Percentiles rank a stretch among this genome's conserved stretches.
Conservation (phyloP, 345 rosid genomes). For the Citropsis articulata region DNA sequence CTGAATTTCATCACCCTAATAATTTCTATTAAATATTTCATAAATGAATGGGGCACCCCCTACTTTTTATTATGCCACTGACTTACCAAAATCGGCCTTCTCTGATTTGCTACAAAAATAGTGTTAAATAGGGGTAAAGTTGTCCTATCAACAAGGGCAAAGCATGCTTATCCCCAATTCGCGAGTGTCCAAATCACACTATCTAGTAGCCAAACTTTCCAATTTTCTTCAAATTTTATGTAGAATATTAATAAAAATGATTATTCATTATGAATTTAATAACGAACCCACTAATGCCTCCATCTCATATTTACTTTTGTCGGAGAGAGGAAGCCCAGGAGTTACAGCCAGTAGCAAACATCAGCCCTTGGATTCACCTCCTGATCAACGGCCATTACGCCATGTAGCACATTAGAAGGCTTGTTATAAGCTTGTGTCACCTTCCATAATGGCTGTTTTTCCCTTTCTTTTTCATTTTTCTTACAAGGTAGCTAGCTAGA, state of each 20-base stretch:
- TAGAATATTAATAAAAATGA: conserved; percentile 6
- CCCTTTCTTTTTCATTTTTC: background rate
- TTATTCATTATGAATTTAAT: conserved; percentile 25
- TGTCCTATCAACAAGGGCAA: background rate
- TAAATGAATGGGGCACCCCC: background rate
- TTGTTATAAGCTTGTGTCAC: conserved; percentile 30
- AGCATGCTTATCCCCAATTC: background rate
- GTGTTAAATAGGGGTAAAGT: background rate
- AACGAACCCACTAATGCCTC: conserved; percentile 50
- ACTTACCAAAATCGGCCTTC: background rate
- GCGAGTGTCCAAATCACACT: background rate
- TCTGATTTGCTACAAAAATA: too few relatives aligned
- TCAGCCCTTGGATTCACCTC: conserved; percentile 37
- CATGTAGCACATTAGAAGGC: conserved; percentile 37
- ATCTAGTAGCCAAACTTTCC: background rate
- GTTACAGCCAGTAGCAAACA: conserved; percentile 36
- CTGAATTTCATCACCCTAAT: conserved; percentile 13
- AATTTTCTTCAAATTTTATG: background rate
- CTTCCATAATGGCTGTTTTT: conserved; percentile 19
- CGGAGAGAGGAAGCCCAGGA: conserved; percentile 51
- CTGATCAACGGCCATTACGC: conserved; percentile 33
- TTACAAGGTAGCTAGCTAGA: conserved; percentile 7
- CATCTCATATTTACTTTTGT: conserved; percentile 23
- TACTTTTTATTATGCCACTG: background rate
- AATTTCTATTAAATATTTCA: conserved; percentile 6